Evolutionary conservation across 2,329 filamentous ascomycete genomes (phyloP), one percentile per base, ranked within the genome.

Genomic region (Penicillium glabrum): DNA sequence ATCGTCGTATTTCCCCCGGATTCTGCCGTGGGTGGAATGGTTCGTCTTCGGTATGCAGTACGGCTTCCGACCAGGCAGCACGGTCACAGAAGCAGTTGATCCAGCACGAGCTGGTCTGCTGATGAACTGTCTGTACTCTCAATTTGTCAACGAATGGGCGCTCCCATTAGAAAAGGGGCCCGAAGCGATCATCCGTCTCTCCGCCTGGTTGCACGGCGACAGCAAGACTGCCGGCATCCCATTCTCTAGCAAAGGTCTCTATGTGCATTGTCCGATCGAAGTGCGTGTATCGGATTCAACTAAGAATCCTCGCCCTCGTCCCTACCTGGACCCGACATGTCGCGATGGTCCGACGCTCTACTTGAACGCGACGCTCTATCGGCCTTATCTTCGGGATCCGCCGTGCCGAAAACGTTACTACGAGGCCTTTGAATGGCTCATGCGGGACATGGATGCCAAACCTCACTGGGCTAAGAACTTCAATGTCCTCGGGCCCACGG

Each of bases 41-140:
- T 93, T 97, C 72, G 89, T 98, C 54, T 97, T 97, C 68, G 92
- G 93, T 66, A 91, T 98, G 89, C 93, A 98, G 75, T 98, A 97
- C 72, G 93, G 93, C 51, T 97, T 97, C 81, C 80, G 80, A 35
- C 66, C 73, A 33, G 84, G 90, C 59, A 86, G 86, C 49, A 83
- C 82, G 3, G 82, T 82, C 51, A 89, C 86, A 41, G 81, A 83
- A n/a, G 93, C 89, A 6, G 85, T 97, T 19, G 89, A 97, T 74
- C 86, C 89, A 23, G 89, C 89, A 61, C 86, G 89, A 58, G 80
- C 88, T 61, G 93, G 92, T 13, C 83, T 98, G 46, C 82, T 97
- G 51, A 93, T 99, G 90, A 95, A 99, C 79, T 99, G 95, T 69
- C 84, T 98, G 6, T 99, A 97, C 80, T 93, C 90, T n/a, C 95